Conservation (phyloP, 2,329 filamentous ascomycete genomes). For the Ophiostoma piceae region DNA sequence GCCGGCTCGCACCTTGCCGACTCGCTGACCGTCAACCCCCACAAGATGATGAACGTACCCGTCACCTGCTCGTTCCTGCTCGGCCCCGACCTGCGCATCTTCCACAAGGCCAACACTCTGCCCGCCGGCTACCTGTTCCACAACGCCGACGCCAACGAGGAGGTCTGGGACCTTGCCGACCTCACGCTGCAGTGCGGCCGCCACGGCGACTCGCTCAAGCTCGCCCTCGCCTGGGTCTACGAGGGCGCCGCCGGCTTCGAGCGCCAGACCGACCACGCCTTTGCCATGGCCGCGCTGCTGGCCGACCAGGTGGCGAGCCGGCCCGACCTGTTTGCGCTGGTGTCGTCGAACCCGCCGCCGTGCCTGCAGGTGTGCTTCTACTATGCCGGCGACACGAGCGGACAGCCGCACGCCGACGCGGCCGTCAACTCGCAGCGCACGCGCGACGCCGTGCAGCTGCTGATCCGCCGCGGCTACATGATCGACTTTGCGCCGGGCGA, state of each 20-base stretch:
- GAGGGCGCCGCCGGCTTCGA: slow-evolving; percentile 74
- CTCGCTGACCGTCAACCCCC: slow-evolving; percentile 82
- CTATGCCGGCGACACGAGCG: slow-evolving; percentile 53
- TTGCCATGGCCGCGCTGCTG: slow-evolving; percentile 65
- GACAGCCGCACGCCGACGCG: slow-evolving; percentile 41
- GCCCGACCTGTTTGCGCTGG: slow-evolving; percentile 57
- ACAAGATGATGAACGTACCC: slow-evolving; percentile 94
- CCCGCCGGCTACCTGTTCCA: slow-evolving; percentile 85
- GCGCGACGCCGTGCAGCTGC: slow-evolving; percentile 42
- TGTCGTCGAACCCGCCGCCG: slow-evolving; percentile 71
- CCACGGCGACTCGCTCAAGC: slow-evolving; percentile 76
- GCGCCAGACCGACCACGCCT: slow-evolving; percentile 64
- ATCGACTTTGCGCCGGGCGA: slow-evolving; percentile 56
- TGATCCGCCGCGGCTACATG: slow-evolving; percentile 54
- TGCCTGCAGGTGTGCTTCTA: slow-evolving; percentile 97
- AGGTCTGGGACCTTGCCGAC: slow-evolving; percentile 86
- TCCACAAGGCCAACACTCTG: slow-evolving; percentile 79
- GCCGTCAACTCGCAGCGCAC: slow-evolving; percentile 48
- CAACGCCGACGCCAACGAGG: slow-evolving; percentile 30
- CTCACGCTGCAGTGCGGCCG: slow-evolving; percentile 90
- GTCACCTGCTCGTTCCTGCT: slow-evolving; percentile 88
- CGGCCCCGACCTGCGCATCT: slow-evolving; percentile 66
- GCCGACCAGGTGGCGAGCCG: slow-evolving; percentile 51
- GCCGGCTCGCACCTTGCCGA: slow-evolving; percentile 68
- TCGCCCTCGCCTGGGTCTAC: slow-evolving; percentile 85